Evolutionary conservation across 2,329 filamentous ascomycete species (phyloP).

Genomic region (Fusarium piperis): DNA sequence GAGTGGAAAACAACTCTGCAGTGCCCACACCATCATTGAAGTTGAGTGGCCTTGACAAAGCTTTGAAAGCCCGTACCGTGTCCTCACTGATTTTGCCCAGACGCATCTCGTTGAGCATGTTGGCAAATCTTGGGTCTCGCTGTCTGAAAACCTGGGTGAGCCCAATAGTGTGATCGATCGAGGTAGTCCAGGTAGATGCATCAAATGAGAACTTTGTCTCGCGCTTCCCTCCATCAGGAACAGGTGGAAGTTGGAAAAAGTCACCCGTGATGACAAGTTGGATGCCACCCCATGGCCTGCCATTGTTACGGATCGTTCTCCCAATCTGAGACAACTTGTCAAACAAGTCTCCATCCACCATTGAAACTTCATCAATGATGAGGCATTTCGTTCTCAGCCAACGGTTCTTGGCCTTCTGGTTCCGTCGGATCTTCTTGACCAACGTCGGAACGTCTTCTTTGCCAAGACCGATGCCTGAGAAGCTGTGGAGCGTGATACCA

Average conservation of each 20-base stretch:
- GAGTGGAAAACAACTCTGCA: conserved; percentile 93
- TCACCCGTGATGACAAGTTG: conserved; percentile 96
- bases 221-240: conserved; percentile 77
- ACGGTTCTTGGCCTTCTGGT: conserved; percentile 85
- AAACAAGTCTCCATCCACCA: conserved; percentile 97
- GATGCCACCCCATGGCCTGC: conserved; percentile 92
- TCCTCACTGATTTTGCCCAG: conserved; percentile 81
- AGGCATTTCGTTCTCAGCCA: conserved; percentile 91
- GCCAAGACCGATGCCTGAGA: conserved; percentile 89
- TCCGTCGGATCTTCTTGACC: conserved; percentile 89
- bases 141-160: conserved; percentile 97
- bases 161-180: conserved; percentile 94
- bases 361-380: conserved; percentile 94
- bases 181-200: conserved; percentile 88
- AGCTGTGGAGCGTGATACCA: conserved; percentile 94
- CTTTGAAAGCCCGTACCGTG: conserved; percentile 81
- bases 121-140: conserved; percentile 86
- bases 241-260: conserved; percentile 96
- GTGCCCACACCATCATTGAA: conserved; percentile 75
- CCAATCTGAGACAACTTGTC: conserved; percentile 95
- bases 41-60: conserved; percentile 74
- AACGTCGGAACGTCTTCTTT: conserved; percentile 85
- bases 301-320: conserved; percentile 86
- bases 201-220: conserved; percentile 92
- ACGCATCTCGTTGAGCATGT: conserved; percentile 98